Evolutionary conservation across 176 grass and related monocot genomes (phyloP), one percentile per base, ranked within the genome.

Genomic region (Puccinellia tenuiflora): DNA sequence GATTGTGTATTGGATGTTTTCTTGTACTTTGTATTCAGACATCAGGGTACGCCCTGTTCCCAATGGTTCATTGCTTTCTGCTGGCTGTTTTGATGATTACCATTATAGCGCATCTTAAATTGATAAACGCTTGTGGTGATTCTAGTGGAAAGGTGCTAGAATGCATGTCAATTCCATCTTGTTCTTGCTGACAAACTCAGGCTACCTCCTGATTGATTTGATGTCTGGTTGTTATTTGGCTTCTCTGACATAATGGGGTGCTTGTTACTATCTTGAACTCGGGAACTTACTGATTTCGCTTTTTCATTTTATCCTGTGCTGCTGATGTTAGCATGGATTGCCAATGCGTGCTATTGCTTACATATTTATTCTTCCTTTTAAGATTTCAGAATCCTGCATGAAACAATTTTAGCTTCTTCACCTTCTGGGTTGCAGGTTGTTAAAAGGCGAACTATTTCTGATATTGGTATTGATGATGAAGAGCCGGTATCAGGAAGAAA

Each of bases 351-450:
- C 24, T 42, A 50, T 69, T 57, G 20, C 15, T 52, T 81, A 37
- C 5, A 52, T 60, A 18, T 35, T 24, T 71, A 52, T 42, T 81
- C 33, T 35, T 47, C 17, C 40, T 52, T 28, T 38, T 57, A 50
- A 55, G 26, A 1, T 20, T 46, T 69, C 13, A 5, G 15, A 46
- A 74, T 53, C 75, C 8, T 92, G 15, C 20, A 45, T 60, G 5
- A 46, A 37, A 24, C 64, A 45, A 63, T 68, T 69, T 86, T 39
- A 77, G 4, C 7, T 81, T 51, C 18, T 56, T 84, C 0, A 51
- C 47, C 18, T 51, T 88, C 0, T 59, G 78, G 9, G 62, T 68
- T 79, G 42, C 79, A 94, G 92, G 86, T 91, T 89, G 92, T 91
- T 43, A 91, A 91, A 91, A 91, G 87, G 68, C 68, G 61, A 75